Base-by-base conservation (phyloP, 2,329 filamentous ascomycete genomes). In the Zarea fungicola region DNA sequence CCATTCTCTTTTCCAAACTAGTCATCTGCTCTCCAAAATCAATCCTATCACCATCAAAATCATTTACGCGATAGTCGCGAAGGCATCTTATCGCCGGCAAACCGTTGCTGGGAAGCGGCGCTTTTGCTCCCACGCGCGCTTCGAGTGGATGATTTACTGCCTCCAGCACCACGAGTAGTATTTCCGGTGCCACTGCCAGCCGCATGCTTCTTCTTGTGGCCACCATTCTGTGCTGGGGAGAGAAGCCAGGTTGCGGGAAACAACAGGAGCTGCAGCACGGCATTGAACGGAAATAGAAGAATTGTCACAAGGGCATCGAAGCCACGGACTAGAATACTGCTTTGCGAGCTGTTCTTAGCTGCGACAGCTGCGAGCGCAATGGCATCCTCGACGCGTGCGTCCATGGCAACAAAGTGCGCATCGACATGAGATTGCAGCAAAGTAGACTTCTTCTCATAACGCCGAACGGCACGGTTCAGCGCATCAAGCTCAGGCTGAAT, bases 361-460 rank as follows among this genome's bases (percentile, higher is more conserved):
- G 87, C 87, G 0, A 85, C 86, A 0, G 87, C 86, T 3, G 89
- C 88, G n/a, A 96, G 72, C 1, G 87, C 80, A 39, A 95, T 77
- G 4, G 89, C 85, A 59, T 96, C 90, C 53, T 84, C 81, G 13
- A 95, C 66, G 29, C 85, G 77, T 1, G 74, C 72, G 55, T 95
- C 87, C 5, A 96, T 72, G 18, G 82, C 78, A 34, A 81, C 77
- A 50, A 96, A 79, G 21, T 86, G 80, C 8, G 83, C 78, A 55
- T 96, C 89, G 3, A 84, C 88, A 60, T 92, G 85, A 48, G 85
- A 76, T 9, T 87, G 78, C 23, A 90, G 78, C 7, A 91, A 73
- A 0, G 85, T 85, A 5, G 86, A 83, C 58, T 90, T 87, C 69
- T 95, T 96, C 70, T 97, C 92, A 59, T 96, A 96, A 29, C 89